phyloP scores from a whole-genome alignment of 2,329 filamentous ascomycete genomes.

The Didymella pomorum region DNA sequence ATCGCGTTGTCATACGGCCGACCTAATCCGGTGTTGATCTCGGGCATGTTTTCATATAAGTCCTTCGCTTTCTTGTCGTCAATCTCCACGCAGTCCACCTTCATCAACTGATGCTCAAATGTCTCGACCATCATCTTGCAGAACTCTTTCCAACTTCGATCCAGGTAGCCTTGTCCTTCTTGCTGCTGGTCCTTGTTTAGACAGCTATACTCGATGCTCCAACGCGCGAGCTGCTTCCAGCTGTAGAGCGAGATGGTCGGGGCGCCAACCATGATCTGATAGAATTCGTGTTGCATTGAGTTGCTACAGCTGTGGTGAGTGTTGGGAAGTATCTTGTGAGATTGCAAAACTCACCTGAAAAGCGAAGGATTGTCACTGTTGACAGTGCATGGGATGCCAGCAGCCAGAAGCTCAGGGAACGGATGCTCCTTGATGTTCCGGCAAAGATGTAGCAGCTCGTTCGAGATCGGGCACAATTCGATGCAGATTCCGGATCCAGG shows the following conservation, averaged over 20 bases:
- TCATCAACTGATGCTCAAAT: no score
- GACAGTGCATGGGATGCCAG: slow-evolving; percentile 75
- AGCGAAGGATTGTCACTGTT: slow-evolving; percentile 79
- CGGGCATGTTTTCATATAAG: no score
- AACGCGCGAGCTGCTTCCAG: slow-evolving; percentile 69
- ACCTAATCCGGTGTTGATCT: no score
- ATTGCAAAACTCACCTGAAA: slow-evolving; percentile 67
- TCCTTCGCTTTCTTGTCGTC: no score
- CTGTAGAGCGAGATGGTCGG: slow-evolving; percentile 72
- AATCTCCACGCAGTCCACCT: no score
- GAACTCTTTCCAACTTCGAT: slow-evolving; percentile 63
- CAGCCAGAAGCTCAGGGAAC: slow-evolving; percentile 73
- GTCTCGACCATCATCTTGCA: no score
- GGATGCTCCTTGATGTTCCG: slow-evolving; percentile 70
- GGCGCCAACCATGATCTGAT: slow-evolving; percentile 76
- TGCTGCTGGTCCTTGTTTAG: slow-evolving; percentile 53
- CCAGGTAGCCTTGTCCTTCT: no score
- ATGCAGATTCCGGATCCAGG: slow-evolving; percentile 64
- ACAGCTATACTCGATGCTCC: slow-evolving; percentile 58
- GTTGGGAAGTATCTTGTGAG: no score
- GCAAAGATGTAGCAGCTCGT: slow-evolving; percentile 76
- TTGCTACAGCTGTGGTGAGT: no score
- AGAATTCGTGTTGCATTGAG: slow-evolving; percentile 77
- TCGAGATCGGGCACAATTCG: slow-evolving; percentile 81
- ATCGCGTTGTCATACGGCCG: no score